A percentile compares a stretch with the other conserved stretches of the same genome.
Evolutionary conservation across 805 yeast species (phyloP).

Genomic region (Metschnikowia aberdeeniae): DNA sequence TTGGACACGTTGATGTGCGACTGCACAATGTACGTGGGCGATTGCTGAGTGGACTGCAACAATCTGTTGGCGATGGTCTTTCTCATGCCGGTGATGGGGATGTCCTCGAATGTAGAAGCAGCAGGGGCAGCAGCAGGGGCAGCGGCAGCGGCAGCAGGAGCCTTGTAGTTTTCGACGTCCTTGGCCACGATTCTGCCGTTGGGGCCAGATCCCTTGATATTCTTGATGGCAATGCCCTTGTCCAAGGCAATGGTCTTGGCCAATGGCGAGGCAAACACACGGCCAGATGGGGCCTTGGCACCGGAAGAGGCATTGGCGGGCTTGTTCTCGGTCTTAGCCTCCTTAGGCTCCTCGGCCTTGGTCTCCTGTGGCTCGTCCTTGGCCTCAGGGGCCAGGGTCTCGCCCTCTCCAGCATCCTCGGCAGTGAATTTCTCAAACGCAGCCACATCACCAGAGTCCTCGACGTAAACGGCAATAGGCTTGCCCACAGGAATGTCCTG

Average conservation of each 20-base stretch:
- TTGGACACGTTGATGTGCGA: slow-evolving; percentile 84
- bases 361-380: slow-evolving; percentile 30
- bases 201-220: slow-evolving; percentile 90
- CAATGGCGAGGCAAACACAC: slow-evolving; percentile 91
- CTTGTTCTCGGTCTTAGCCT: slow-evolving; percentile 23
- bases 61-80: slow-evolving; percentile 88
- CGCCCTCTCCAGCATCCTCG: slow-evolving; percentile 66
- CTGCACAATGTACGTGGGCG: slow-evolving; percentile 91
- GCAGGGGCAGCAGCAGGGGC: slow-evolving; percentile 44
- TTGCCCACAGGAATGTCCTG: slow-evolving; percentile 90
- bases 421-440: slow-evolving; percentile 85
- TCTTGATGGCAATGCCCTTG: slow-evolving; percentile 81
- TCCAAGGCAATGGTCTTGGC: slow-evolving; percentile 93
- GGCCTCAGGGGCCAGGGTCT: slow-evolving; percentile 42
- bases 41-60: slow-evolving; percentile 74
- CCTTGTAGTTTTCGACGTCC: slow-evolving; percentile 74
- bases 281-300: slow-evolving; percentile 45
- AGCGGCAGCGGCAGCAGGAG: slow-evolving; percentile 40
- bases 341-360: slow-evolving; percentile 23
- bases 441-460: slow-evolving; percentile 74
- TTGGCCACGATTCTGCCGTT: slow-evolving; percentile 88
- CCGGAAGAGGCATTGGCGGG: slow-evolving; percentile 29
- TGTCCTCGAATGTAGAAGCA: slow-evolving; percentile 66
- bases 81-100: slow-evolving; percentile 89
- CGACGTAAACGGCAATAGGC: slow-evolving; percentile 96